These are phyloP conservation scores for Tricholoma saponaceum DNA, from an alignment of 768 basidiomycete genomes.

Conservation along the genomic window DNA sequence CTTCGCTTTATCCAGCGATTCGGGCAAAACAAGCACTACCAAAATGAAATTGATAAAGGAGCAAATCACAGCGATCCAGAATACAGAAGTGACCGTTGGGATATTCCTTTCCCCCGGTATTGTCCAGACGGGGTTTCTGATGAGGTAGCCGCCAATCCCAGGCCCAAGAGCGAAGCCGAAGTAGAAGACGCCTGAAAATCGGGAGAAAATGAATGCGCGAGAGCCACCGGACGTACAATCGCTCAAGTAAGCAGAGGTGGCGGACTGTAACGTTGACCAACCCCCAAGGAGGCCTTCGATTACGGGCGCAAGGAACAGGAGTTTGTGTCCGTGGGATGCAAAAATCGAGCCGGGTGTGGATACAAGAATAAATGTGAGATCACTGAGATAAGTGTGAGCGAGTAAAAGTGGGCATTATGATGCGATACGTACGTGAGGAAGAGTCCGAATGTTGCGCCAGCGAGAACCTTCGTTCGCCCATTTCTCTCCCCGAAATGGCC, in stretches of 20 bases:
- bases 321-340: conserved; percentile 64
- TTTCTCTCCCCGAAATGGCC: conserved; percentile 75
- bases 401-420: conserved; percentile 1
- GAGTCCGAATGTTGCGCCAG: conserved; percentile 61
- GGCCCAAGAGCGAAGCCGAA: conserved; percentile 79
- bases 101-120: conserved; percentile 7
- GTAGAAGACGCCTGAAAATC: conserved; percentile 74
- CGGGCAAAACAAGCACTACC: conserved; percentile 66
- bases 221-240: conserved; percentile 86
- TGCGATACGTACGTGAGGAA: conserved; percentile 32
- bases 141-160: conserved; percentile 57
- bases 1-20: conserved; percentile 47
- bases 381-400: conserved; percentile 39
- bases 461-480: conserved; percentile 77
- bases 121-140: conserved; percentile 32
- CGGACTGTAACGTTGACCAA: conserved; percentile 72
- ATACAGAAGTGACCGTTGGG: conserved; percentile 40
- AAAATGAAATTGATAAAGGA: conserved; percentile 56
- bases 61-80: conserved; percentile 41
- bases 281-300: conserved; percentile 85
- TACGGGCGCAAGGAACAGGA: conserved; percentile 75
- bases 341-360: conserved; percentile 64
- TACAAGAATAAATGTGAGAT: conserved; percentile 78
- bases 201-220: conserved; percentile 67
- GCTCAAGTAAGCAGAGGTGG: conserved; percentile 77